These are phyloP conservation scores for Capsella bursapastoris DNA, from an alignment of 345 rosid species.

Conservation along the genomic window DNA sequence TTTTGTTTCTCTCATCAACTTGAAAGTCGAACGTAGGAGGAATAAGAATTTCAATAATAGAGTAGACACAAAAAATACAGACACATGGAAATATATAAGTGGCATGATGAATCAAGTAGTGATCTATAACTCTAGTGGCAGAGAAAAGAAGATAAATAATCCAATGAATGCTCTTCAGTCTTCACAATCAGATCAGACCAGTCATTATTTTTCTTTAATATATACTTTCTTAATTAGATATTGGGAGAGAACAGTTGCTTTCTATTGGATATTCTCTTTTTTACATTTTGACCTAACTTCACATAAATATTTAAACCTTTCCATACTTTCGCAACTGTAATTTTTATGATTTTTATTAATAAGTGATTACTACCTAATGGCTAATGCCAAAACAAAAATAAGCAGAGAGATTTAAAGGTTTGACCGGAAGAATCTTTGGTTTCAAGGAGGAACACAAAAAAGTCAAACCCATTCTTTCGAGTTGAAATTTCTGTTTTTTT, in stretches of 20 bases:
- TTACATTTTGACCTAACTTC: conserved; percentile 13
- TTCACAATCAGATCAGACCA: conserved; percentile 42
- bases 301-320: background rate
- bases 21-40: conserved; percentile 12
- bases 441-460: conserved; percentile 31
- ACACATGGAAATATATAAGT: conserved; percentile 19
- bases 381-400: background rate
- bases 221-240: background rate
- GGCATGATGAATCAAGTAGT: conserved; percentile 19
- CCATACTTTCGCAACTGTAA: background rate
- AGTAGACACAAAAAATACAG: background rate
- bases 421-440: conserved; percentile 8
- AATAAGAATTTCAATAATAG: background rate
- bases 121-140: conserved; percentile 36
- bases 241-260: conserved; percentile 25
- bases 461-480: conserved; percentile 41
- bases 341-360: background rate
- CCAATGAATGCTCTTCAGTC: conserved; percentile 36
- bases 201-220: background rate
- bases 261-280: conserved; percentile 26
- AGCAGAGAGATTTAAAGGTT: background rate
- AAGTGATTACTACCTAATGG: background rate
- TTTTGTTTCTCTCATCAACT: conserved; percentile 15
- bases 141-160: conserved; percentile 31
- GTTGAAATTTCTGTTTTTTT: conserved; percentile 23